phyloP scores from a whole-genome alignment of 805 yeast genomes.

The Candida mattraensis region DNA sequence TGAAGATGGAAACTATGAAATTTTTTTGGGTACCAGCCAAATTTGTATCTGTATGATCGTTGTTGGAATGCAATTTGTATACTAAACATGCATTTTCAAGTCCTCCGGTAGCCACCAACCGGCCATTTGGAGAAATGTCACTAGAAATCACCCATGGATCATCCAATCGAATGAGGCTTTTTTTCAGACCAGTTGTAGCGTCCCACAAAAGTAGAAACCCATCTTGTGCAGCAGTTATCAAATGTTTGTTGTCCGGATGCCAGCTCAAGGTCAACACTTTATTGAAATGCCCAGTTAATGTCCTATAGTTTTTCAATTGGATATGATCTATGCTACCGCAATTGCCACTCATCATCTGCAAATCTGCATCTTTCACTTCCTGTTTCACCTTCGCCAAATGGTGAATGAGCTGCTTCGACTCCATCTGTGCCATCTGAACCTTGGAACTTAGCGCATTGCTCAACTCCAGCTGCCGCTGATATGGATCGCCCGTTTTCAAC shows the following conservation, averaged over 20 bases:
- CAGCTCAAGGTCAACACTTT: conserved; percentile 71
- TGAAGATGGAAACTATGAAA: conserved; percentile 50
- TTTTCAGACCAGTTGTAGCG: conserved; percentile 65
- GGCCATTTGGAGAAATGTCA: conserved; percentile 66
- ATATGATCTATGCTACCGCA: conserved; percentile 14
- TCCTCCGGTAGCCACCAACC: conserved; percentile 77
- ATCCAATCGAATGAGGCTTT: conserved; percentile 67
- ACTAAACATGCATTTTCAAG: conserved; percentile 77
- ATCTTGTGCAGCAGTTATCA: conserved; percentile 81
- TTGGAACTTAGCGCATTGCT: conserved; percentile 21
- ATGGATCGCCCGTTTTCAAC: conserved; percentile 11
- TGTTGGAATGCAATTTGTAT: conserved; percentile 42
- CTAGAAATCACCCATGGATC: conserved; percentile 80
- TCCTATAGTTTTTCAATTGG: conserved; percentile 24
- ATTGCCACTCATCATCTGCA: conserved; percentile 27
- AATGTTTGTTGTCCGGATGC: conserved; percentile 59
- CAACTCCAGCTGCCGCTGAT: conserved; percentile 27
- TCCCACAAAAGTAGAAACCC: conserved; percentile 88
- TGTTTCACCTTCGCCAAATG: conserved; percentile 30
- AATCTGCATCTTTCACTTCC: conserved; percentile 28
- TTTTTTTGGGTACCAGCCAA: conserved; percentile 12
- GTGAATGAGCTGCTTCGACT: conserved; percentile 25
- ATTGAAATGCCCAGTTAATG: conserved; percentile 65
- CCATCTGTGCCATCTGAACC: conserved; percentile 27
- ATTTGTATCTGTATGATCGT: conserved; percentile 1